Evolutionary conservation across 768 basidiomycete species (phyloP), one percentile per base, ranked within the genome.

Genomic region (Ramaria sp.): DNA sequence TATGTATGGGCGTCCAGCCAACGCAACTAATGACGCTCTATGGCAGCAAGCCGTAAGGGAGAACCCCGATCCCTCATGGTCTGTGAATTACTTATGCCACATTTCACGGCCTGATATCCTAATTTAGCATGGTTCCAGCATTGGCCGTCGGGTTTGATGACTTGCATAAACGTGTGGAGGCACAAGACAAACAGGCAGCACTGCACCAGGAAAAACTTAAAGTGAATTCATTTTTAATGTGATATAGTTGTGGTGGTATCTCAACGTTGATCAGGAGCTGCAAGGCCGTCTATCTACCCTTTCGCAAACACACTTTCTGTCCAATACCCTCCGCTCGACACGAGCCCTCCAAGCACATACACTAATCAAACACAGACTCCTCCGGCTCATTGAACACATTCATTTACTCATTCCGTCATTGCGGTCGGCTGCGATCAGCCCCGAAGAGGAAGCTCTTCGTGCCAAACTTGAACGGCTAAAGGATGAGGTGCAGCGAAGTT

Each of bases 1-100:
- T 27, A 62, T 82, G 52, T 93, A 88, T 60, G 82, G 78, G 7
- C 81, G 86, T 15, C 90, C 91, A 12, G 67, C 74, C 13, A 88
- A 88, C 62, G 82, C 83, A 12, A 77, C 78, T 5, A 84, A 88
- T 48, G 86, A 90, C 45, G 73, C 73, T 9, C 63, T 83, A 45
- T 92, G 90, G 90, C 79, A 86, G 63, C 85, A 85, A 65, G 90
- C 90, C 7, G 71, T 81, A 1, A 72, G 79, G 51, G 89, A 91
- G 65, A 92, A 91, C 62, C 91, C 91, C 0, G 87, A 91, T 70
- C 78, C 86, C 1, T 79, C 76, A 51, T 83, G 86, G 88, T 91
- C 62, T 59, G 78, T 67, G 13, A 6, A 59, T 60, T 45, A 33
- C 34, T 39, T 42, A 27, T 34, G 10, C 7, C 13, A 37, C 34